A percentile compares a stretch with the other conserved stretches of the same genome.
Conservation (phyloP, 2,329 filamentous ascomycete species). For the Pseudogymnoascus sp. region DNA sequence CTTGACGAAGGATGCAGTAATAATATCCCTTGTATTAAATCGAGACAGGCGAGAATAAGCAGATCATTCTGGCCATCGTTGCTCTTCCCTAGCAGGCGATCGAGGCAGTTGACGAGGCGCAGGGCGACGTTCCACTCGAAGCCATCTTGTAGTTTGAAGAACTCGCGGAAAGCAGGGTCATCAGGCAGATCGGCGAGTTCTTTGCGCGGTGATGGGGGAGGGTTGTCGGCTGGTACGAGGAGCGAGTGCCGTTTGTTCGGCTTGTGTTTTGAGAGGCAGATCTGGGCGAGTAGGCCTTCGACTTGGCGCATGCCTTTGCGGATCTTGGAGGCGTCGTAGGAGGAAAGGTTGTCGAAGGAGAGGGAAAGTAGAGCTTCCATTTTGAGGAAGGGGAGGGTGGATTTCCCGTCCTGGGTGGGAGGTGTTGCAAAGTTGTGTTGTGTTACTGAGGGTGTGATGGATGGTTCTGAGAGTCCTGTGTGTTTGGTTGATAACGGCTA, state of each 20-base stretch:
- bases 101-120: constrained; percentile 76
- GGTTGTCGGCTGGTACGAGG: constrained; percentile 33
- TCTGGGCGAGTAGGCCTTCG: constrained; percentile 86
- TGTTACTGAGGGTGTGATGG: constrained; percentile 12
- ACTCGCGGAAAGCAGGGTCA: constrained; percentile 88
- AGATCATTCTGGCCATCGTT: constrained; percentile 79
- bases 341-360: constrained; percentile 94
- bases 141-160: constrained; percentile 92
- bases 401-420: neutral
- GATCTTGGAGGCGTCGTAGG: constrained; percentile 81
- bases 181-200: constrained; percentile 62
- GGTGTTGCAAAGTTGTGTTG: neutral
- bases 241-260: constrained; percentile 24
- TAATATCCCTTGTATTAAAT: constrained; percentile 80
- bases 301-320: constrained; percentile 91
- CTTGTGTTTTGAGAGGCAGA: constrained; percentile 56
- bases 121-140: constrained; percentile 97
- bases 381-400: constrained; percentile 10
- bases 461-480: constrained; percentile 12
- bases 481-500: constrained; percentile 12
- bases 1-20: constrained; percentile 87
- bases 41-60: constrained; percentile 79
- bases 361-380: constrained; percentile 92
- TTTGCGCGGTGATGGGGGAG: constrained; percentile 41
- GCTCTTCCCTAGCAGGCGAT: constrained; percentile 76